Evolutionary conservation across 371 early-diverging fungal species (phyloP).

Genomic region (Rhizopus arrhizus): DNA sequence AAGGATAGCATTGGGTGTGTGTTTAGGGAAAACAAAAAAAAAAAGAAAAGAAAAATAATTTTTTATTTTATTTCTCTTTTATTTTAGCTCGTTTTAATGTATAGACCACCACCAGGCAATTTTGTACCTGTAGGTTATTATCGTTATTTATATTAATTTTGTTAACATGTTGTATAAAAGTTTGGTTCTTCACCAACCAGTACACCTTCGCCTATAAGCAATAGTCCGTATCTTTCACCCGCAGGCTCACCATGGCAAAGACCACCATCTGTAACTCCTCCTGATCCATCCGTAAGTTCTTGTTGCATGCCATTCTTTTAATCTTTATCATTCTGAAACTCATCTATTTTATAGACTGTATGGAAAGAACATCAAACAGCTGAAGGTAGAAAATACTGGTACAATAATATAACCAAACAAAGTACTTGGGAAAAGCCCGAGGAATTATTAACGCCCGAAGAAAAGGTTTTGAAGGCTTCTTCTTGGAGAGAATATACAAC

Average conservation of each 20-base stretch:
- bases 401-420: slow-evolving; percentile 75
- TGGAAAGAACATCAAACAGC: slow-evolving; percentile 83
- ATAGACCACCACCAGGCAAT: slow-evolving; percentile 33
- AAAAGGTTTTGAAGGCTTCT: slow-evolving; percentile 70
- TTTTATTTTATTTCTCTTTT: background rate
- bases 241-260: slow-evolving; percentile 34
- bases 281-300: slow-evolving; percentile 17
- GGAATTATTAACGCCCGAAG: slow-evolving; percentile 83
- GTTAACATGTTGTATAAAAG: background rate
- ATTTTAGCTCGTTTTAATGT: slow-evolving; percentile 10
- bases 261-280: slow-evolving; percentile 19
- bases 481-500: slow-evolving; percentile 90
- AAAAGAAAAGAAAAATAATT: no score
- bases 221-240: slow-evolving; percentile 13
- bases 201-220: slow-evolving; percentile 8
- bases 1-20: background rate
- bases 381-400: slow-evolving; percentile 87
- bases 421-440: slow-evolving; percentile 96
- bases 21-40: background rate
- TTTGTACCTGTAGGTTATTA: slow-evolving; percentile 14
- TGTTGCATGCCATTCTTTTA: background rate
- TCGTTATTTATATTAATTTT: background rate
- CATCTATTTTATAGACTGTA: slow-evolving; percentile 19
- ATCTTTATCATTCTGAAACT: slow-evolving; percentile 7
- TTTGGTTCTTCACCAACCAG: background rate